Evolutionary conservation across 1,284 basidiomycete species (phyloP).

Genomic region (Ceratobasidium sp.): DNA sequence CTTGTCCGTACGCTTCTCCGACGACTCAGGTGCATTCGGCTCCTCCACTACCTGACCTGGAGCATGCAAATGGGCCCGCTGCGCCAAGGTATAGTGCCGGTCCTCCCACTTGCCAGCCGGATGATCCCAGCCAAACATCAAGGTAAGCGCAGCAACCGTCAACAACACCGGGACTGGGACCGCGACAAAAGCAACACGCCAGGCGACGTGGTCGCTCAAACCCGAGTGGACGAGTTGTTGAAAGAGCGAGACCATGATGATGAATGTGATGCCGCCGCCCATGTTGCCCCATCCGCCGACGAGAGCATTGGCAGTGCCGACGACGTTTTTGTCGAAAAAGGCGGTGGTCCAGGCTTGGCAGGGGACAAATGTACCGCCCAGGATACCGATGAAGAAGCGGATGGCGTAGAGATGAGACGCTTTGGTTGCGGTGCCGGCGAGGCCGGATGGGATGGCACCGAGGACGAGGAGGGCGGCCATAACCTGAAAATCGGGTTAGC

Average conservation of each 20-base stretch:
- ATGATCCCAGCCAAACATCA: conserved; percentile 71
- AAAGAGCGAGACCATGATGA: conserved; percentile 72
- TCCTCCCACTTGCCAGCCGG: conserved; percentile 71
- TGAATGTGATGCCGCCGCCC: conserved; percentile 67
- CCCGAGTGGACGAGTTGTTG: conserved; percentile 60
- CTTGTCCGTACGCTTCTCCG: conserved; percentile 53
- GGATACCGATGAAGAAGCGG: conserved; percentile 67
- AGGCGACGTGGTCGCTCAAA: conserved; percentile 63
- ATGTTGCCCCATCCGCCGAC: conserved; percentile 68
- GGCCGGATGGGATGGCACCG: conserved; percentile 73
- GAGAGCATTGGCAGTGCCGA: conserved; percentile 68
- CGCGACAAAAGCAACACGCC: conserved; percentile 69
- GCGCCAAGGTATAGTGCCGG: conserved; percentile 63
- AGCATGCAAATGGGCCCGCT: conserved; percentile 52
- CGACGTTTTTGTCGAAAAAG: conserved; percentile 71
- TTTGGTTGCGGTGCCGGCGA: conserved; percentile 66
- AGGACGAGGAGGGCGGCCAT: conserved; percentile 70
- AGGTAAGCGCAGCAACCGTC: conserved; percentile 60
- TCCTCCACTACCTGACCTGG: no score
- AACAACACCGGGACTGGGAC: conserved; percentile 71
- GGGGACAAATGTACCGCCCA: conserved; percentile 71
- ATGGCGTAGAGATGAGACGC: conserved; percentile 64
- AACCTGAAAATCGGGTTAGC: conserved; percentile 5
- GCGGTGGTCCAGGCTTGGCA: conserved; percentile 70
- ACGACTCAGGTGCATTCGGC: conserved; percentile 35